Evolutionary conservation across 129 eudicot species (phyloP).

Genomic region (Tagetes patula): DNA sequence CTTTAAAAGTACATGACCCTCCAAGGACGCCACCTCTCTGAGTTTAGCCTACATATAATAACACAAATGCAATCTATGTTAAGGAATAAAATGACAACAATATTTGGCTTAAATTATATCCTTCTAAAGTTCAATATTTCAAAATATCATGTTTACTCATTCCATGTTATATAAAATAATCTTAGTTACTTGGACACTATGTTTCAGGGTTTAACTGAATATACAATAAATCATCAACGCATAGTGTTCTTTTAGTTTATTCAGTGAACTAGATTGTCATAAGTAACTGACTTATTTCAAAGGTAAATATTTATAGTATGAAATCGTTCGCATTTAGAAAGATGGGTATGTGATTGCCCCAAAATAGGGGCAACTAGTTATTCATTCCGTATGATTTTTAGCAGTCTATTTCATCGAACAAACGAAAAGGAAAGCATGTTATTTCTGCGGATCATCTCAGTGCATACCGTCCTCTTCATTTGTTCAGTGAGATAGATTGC

Average conservation of each 20-base stretch:
- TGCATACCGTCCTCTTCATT: neutral
- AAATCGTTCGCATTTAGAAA: neutral
- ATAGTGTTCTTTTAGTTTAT: neutral
- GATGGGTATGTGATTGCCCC: slow-evolving; percentile 1
- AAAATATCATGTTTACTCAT: neutral
- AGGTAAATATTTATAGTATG: neutral
- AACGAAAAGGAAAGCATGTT: neutral
- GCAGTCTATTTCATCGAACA: neutral
- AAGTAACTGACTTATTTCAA: neutral
- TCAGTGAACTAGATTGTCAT: neutral
- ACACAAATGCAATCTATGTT: slow-evolving; percentile 7
- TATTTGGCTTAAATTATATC: neutral
- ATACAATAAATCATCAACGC: neutral
- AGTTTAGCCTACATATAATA: slow-evolving; percentile 68
- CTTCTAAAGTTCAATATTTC: neutral
- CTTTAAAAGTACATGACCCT: slow-evolving; percentile 95
- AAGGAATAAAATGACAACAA: neutral
- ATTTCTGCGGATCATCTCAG: neutral
- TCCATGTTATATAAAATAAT: neutral
- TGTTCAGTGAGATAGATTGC: neutral
- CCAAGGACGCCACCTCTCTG: slow-evolving; percentile 82
- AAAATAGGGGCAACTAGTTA: neutral
- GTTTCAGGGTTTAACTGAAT: neutral
- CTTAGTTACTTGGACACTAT: neutral
- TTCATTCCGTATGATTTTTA: neutral